Evolutionary conservation across 2,329 filamentous ascomycete genomes (phyloP).

Genomic region (Colletotrichum liriopes): DNA sequence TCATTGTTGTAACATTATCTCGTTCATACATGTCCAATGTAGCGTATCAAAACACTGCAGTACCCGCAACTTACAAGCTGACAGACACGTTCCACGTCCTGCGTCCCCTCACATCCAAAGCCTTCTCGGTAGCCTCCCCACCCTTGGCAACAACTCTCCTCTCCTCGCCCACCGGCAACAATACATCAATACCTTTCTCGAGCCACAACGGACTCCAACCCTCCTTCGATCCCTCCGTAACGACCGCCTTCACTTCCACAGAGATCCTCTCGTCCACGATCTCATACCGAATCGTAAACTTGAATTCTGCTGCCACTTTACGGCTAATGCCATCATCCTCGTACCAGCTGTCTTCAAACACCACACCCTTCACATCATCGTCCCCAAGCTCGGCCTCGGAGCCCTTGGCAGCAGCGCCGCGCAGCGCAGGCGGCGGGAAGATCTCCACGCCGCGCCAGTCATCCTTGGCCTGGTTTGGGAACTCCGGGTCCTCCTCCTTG

Average conservation of each 20-base stretch:
- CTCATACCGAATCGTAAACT: constrained; percentile 34
- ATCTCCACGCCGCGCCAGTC: constrained; percentile 61
- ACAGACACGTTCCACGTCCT: constrained; percentile 36
- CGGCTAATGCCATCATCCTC: constrained; percentile 57
- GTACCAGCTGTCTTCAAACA: constrained; percentile 53
- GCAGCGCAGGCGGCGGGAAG: constrained; percentile 53
- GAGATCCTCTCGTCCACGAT: constrained; percentile 4
- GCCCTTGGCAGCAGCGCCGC: constrained; percentile 33
- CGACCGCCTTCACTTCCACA: constrained; percentile 13
- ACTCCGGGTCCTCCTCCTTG: constrained; percentile 55
- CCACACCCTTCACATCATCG: constrained; percentile 42
- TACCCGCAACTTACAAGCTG: background rate
- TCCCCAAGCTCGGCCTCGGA: background rate
- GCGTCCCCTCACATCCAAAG: constrained; percentile 18
- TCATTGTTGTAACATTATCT: background rate
- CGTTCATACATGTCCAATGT: background rate
- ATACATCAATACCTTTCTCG: constrained; percentile 22
- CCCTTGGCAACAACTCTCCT: constrained; percentile 9
- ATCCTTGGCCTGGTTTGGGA: constrained; percentile 56
- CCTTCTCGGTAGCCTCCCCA: constrained; percentile 26
- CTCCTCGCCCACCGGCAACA: constrained; percentile 37
- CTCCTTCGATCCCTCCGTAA: constrained; percentile 5
- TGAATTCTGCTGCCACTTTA: constrained; percentile 31
- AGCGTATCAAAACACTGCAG: background rate
- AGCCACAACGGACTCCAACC: constrained; percentile 35